Evolutionary conservation across 1,284 basidiomycete genomes (phyloP), one percentile per base, ranked within the genome.

Genomic region (Sanghuangporus baumii): DNA sequence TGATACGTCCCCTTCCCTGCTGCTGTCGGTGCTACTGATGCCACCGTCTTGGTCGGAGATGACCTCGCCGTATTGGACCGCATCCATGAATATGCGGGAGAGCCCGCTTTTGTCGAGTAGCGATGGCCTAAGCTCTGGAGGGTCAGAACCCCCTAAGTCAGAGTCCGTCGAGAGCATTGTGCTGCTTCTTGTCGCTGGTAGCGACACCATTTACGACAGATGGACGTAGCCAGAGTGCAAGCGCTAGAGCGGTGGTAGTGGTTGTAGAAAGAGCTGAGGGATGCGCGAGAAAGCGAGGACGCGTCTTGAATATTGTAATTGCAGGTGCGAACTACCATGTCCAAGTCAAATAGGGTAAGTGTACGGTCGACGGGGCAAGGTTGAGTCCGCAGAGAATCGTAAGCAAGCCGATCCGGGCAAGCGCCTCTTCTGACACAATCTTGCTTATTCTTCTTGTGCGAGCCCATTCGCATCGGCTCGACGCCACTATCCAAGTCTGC

Each of bases 51-150:
- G 58, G 2, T 57, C 59, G 26, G 54, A 23, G 23, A 64, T 59
- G 20, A 48, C 63, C 18, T 60, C 63, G 37, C 59, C 43, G 54
- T 60, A 64, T 16, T 50, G 31, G n/a, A 56, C 52, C 1, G 63
- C 63, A 52, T 64, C 63, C 16, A 56, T 47, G 59, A 55, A 61
- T 14, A 64, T 60, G 31, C 63, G 63, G 31, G 58, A 57, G 55
- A 64, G 20, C n/a, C 59, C 63, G 41, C 38, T 52, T 26, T 60
- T 60, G 26, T 60, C 59, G 14, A 61, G 52, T 16, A 54, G 20
- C 11, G 58, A 59, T n/a, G 63, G 63, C 43, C 23, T 31, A 26
- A 47, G 55, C 16, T 38, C 57, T 23, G 50, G 43, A 3, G 52
- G 40, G 37, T 57, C 60, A 1, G 59, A 36, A 37, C 59, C 55